Evolutionary conservation across 2,329 filamentous ascomycete species (phyloP).

Genomic region (Xylaria sp.): DNA sequence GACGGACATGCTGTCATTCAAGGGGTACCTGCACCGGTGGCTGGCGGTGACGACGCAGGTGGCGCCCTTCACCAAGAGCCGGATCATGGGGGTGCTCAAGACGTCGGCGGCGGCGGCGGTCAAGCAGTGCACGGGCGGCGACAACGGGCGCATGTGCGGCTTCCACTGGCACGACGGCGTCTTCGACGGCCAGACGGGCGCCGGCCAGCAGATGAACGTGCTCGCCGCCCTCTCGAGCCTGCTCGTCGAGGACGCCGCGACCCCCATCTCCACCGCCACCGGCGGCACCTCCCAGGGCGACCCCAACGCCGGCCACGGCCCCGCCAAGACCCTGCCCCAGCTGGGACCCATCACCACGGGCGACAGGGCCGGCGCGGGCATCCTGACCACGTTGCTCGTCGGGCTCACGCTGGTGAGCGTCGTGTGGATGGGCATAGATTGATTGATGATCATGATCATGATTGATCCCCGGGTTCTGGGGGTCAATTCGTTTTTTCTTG

Average conservation of each 20-base stretch:
- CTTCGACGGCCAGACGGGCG: constrained; percentile 50
- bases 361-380: constrained; percentile 33
- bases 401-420: constrained; percentile 20
- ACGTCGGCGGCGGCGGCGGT: constrained; percentile 45
- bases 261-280: constrained; percentile 40
- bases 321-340: constrained; percentile 2
- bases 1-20: constrained; percentile 59
- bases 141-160: constrained; percentile 49
- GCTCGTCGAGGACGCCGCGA: constrained; percentile 38
- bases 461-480: neutral
- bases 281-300: constrained; percentile 44
- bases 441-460: constrained; percentile 5
- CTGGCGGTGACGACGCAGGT: constrained; percentile 43
- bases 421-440: constrained; percentile 26
- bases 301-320: constrained; percentile 26
- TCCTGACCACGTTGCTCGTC: constrained; percentile 30
- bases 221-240: constrained; percentile 49
- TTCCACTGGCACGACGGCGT: constrained; percentile 50
- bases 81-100: constrained; percentile 41
- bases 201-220: constrained; percentile 54
- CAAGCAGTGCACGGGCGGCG: constrained; percentile 37
- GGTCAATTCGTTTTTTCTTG: neutral
- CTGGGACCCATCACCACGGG: constrained; percentile 25
- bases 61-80: constrained; percentile 40
- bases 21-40: constrained; percentile 60